phyloP scores from a whole-genome alignment of 2,329 filamentous ascomycete genomes.

The Hypoxylon sp. region DNA sequence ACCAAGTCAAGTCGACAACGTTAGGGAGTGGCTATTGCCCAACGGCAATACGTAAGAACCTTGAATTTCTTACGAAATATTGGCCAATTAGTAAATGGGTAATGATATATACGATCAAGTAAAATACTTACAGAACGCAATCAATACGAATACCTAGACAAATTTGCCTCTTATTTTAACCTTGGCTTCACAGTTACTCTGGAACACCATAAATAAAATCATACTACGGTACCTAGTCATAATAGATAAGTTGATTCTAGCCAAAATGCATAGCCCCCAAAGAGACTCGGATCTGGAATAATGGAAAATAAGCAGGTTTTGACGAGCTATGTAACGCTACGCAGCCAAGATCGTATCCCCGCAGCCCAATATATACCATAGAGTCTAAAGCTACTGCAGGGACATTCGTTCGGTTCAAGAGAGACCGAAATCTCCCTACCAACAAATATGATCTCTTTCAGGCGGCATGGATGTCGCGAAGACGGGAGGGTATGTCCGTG shows the following conservation, averaged over 20 bases:
- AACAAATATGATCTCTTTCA: background rate
- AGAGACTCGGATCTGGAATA: slow-evolving; percentile 29
- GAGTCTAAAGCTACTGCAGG: slow-evolving; percentile 15
- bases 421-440: slow-evolving; percentile 23
- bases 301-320: slow-evolving; percentile 27
- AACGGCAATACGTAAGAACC: too few relatives aligned
- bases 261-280: slow-evolving; percentile 16
- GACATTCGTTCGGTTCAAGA: slow-evolving; percentile 34
- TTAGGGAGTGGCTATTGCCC: too few relatives aligned
- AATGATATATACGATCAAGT: too few relatives aligned
- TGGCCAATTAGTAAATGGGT: too few relatives aligned
- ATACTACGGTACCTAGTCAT: background rate
- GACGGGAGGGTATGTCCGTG: slow-evolving; percentile 1
- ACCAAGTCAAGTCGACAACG: too few relatives aligned
- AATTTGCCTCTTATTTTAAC: too few relatives aligned
- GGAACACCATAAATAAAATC: background rate
- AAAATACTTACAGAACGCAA: too few relatives aligned
- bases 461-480: background rate
- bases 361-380: slow-evolving; percentile 19
- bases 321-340: slow-evolving; percentile 32
- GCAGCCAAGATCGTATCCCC: slow-evolving; percentile 29
- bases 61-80: too few relatives aligned
- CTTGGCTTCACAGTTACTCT: background rate
- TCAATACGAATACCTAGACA: too few relatives aligned
- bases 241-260: background rate